A percentile compares a stretch with the other conserved stretches of the same genome.
Conservation (phyloP, 2,329 filamentous ascomycete species). For the Colletotrichum noveboracense region DNA sequence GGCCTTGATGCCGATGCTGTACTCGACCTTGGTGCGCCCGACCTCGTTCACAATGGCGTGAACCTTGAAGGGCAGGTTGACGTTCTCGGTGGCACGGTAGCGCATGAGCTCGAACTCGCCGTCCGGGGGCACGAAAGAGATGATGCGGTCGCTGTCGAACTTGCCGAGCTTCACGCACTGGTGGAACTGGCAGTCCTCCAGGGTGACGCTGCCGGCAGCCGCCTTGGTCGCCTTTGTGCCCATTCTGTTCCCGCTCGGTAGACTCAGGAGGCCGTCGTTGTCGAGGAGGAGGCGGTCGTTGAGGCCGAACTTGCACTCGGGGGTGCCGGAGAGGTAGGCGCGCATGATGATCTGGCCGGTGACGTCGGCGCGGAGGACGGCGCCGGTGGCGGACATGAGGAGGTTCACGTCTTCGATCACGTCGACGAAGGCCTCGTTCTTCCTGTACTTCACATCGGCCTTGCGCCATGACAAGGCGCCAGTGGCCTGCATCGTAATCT, state of each 20-base stretch:
- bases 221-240: slow-evolving; percentile 92
- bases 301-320: slow-evolving; percentile 98
- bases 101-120: slow-evolving; percentile 99
- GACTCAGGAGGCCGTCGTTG: slow-evolving; percentile 67
- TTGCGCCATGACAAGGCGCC: slow-evolving; percentile 96
- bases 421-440: slow-evolving; percentile 99
- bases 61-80: slow-evolving; percentile 98
- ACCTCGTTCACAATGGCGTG: slow-evolving; percentile 98
- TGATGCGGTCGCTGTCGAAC: slow-evolving; percentile 95
- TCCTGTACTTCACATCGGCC: slow-evolving; percentile 97
- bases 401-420: slow-evolving; percentile 99
- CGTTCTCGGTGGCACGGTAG: slow-evolving; percentile 97
- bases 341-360: slow-evolving; percentile 99
- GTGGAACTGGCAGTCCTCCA: slow-evolving; percentile 99
- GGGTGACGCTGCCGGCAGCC: slow-evolving; percentile 90
- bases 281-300: slow-evolving; percentile 96
- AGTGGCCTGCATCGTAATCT: slow-evolving; percentile 99
- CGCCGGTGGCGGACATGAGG: slow-evolving; percentile 97
- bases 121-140: slow-evolving; percentile 95
- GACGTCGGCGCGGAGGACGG: slow-evolving; percentile 92
- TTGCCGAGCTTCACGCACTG: slow-evolving; percentile 98
- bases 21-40: slow-evolving; percentile 96
- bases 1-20: slow-evolving; percentile 95
- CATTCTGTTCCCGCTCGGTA: slow-evolving; percentile 77
- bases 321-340: slow-evolving; percentile 93